Conservation (phyloP, 352 stramenopile species). For the Halophytophthora batemanensis region DNA sequence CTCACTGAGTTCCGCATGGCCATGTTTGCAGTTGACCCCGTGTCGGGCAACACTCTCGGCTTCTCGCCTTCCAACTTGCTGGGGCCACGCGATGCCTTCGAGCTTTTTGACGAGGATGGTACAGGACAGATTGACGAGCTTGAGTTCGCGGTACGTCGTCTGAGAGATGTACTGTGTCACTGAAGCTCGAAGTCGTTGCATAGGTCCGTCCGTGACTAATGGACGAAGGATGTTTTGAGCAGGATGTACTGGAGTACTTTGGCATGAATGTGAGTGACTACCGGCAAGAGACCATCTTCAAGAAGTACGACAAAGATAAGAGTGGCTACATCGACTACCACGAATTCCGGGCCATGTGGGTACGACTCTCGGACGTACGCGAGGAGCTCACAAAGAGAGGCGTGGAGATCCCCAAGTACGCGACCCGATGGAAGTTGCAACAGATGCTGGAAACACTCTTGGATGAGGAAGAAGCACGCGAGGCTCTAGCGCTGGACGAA, state of each 20-base stretch:
- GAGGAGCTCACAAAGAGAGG: conserved; percentile 86
- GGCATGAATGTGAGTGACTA: conserved; percentile 83
- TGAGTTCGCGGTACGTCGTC: conserved; percentile 82
- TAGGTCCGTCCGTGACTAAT: neutral
- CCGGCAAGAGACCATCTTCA: conserved; percentile 91
- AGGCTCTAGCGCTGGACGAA: conserved; percentile 77
- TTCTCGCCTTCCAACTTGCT: conserved; percentile 86
- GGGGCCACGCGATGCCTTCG: conserved; percentile 87
- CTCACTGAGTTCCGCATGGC: conserved; percentile 93
- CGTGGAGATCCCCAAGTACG: conserved; percentile 87
- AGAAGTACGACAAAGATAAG: conserved; percentile 91
- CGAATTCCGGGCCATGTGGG: conserved; percentile 93
- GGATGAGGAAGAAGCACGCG: conserved; percentile 86
- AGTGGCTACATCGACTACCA: conserved; percentile 92
- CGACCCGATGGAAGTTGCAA: conserved; percentile 72
- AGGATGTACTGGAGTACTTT: conserved; percentile 93
- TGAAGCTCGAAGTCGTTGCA: neutral
- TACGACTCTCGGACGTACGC: conserved; percentile 74
- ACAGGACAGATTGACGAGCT: conserved; percentile 91
- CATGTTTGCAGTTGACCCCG: conserved; percentile 89
- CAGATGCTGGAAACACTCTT: conserved; percentile 87
- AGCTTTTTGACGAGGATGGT: conserved; percentile 89
- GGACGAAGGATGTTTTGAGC: neutral
- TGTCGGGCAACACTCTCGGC: conserved; percentile 69
- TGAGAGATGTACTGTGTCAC: neutral